These are phyloP conservation scores for Trypanosoma scelopori DNA, from an alignment of 208 protist genomes.

Conservation along the genomic window DNA sequence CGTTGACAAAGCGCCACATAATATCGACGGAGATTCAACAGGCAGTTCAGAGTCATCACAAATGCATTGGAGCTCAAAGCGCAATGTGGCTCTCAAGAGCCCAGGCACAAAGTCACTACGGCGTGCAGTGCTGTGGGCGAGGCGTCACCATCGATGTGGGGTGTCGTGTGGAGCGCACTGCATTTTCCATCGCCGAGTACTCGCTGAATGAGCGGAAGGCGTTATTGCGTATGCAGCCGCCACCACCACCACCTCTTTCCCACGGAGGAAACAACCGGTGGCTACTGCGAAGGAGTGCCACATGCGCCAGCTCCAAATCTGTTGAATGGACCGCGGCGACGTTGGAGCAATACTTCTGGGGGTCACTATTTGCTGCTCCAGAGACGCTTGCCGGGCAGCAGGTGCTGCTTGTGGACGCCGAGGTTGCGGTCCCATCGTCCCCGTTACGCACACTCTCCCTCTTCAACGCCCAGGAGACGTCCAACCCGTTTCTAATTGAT, in stretches of 20 bases:
- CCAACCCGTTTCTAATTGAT: constrained; percentile 78
- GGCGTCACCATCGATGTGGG: constrained; percentile 6
- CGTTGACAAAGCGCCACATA: constrained; percentile 14
- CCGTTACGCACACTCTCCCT: constrained; percentile 18
- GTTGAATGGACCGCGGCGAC: constrained; percentile 17
- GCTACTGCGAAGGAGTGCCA: constrained; percentile 1
- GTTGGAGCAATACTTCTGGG: constrained; percentile 16
- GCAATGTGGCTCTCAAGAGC: constrained; percentile 21
- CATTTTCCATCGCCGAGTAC: constrained; percentile 21
- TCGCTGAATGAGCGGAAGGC: background rate
- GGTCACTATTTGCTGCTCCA: constrained; percentile 10
- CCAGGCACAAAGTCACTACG: constrained; percentile 16
- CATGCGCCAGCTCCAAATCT: background rate
- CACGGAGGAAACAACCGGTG: background rate
- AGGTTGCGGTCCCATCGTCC: constrained; percentile 9
- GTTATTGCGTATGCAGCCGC: constrained; percentile 9
- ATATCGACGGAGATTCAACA: constrained; percentile 4
- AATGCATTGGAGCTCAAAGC: constrained; percentile 25
- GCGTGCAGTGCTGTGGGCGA: constrained; percentile 15
- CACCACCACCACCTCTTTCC: background rate
- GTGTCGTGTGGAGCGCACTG: background rate
- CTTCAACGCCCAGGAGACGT: constrained; percentile 79
- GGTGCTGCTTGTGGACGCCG: constrained; percentile 17
- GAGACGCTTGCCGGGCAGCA: background rate
- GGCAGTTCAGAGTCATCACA: constrained; percentile 18